Evolutionary conservation across 352 stramenopile species (phyloP), one percentile per base, ranked within the genome.

Genomic region (Peronospora destructor): DNA sequence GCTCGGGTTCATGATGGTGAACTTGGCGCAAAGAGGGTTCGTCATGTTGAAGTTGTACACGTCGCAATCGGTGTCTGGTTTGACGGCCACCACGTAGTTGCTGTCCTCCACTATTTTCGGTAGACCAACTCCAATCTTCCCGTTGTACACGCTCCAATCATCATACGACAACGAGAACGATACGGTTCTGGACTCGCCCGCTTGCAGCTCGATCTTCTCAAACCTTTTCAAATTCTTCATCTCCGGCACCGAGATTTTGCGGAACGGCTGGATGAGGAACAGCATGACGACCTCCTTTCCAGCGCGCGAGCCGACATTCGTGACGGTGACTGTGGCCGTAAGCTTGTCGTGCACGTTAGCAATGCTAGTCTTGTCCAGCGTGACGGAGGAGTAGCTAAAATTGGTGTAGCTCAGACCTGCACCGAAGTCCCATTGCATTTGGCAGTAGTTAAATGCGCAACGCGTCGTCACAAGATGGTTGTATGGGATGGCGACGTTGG

Each of bases 141-240:
- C 68, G 7, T 73, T 43, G 40, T 76, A 79, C 7, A 84, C 59
- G 21, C 72, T 68, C 73, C 66, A 82, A 51, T 86, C 74, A 10
- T 66, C 59, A 6, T 42, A 32, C 21, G 64, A 72, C 17, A 86
- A 46, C 14, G 56, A 59, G 36, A 81, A 77, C 35, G 55, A 53
- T 0, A 79, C 63, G 19, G 46, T 49, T 28, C 29, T 45, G 1
- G 62, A 60, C 35, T 73, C 56, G 2, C 68, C 68, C 0, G 76
- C 47, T 39, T 63, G 23, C 13, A 91, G 59, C 3, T 71, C 50
- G 29, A 94, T 73, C 63, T 92, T 92, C 25, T 62, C 56, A 52
- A 91, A 92, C 37, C 73, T 75, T 49, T 83, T 80, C 14, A 94
- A 66, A 49, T 79, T 66, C 66, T 91, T 92, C 38, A 85, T 63